Evolutionary conservation across 2,329 filamentous ascomycete genomes (phyloP), one percentile per base, ranked within the genome.

Genomic region (Diaporthe destruens): DNA sequence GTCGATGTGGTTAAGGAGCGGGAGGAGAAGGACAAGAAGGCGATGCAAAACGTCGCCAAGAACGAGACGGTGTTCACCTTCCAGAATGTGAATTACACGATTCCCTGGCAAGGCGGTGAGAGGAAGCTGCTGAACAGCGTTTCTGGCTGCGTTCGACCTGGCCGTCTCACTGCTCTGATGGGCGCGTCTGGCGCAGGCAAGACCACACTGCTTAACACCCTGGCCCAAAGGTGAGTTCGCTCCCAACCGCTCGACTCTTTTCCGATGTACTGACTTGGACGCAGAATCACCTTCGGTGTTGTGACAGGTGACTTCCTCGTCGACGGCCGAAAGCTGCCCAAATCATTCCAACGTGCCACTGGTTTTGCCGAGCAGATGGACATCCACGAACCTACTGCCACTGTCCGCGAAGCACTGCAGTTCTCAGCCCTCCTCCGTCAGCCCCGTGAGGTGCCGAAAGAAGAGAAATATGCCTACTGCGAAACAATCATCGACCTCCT

Each of bases 171-270:
- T 5, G 93, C 93, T 6, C 84, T 96, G 23, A 94, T 95, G 93
- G 92, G 93, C 78, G 90, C 93, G 4, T 93, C 91, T n/a, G 94
- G 93, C 76, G 94, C 94, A 18, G 94, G 94, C 69, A 97, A 97
- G 82, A 97, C 94, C 0, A 96, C 94, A 0, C 87, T 97, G 3
- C 85, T 97, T 9, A 94, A 96, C 80, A 93, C 94, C 4, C 86
- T 97, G 49, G 94, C 94, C 9, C 93, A 93, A 74, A 90, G 93
- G 77, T 92, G 93, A 72, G 95, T 92, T 20, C 16, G 25, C 0
- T 18, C 12, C 2, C n/a, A n/a, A 6, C 20, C 20, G 5, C 0
- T 6, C 14, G 20, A 18, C 20, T 39, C 11, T 23, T 39, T n/a
- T 39, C 3, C 5, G 12, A n/a, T 4, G 20, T 6, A 7, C 68